These are phyloP conservation scores for Ophiostoma piceae DNA, from an alignment of 2,329 filamentous ascomycete species.

Conservation along the genomic window DNA sequence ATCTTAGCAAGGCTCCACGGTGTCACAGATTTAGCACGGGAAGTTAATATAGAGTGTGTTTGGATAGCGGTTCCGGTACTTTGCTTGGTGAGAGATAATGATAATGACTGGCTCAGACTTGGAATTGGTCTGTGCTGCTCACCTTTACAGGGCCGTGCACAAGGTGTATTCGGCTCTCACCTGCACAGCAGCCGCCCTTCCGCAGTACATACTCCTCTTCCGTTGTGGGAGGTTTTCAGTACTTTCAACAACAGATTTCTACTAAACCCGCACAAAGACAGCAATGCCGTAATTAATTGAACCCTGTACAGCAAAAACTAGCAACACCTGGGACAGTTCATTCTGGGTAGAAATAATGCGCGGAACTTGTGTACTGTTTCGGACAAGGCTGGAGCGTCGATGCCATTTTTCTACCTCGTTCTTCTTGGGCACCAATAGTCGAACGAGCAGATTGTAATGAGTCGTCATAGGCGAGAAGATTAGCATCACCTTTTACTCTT, in stretches of 20 bases:
- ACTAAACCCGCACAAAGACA: not conserved
- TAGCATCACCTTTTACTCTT: not conserved
- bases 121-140: not conserved
- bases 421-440: not conserved
- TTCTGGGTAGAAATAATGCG: not conserved
- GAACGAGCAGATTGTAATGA: not conserved
- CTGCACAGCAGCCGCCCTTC: not conserved
- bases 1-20: not conserved
- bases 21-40: not conserved
- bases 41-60: not conserved
- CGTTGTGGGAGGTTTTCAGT: not conserved
- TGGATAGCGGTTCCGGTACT: not conserved
- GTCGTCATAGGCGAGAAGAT: not conserved
- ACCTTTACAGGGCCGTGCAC: not conserved
- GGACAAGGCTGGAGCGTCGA: not conserved
- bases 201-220: not conserved
- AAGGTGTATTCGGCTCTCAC: slow-evolving; percentile 2
- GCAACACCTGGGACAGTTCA: not conserved
- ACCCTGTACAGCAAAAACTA: not conserved
- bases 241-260: not conserved
- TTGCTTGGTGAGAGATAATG: not conserved
- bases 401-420: not conserved
- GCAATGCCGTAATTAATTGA: not conserved
- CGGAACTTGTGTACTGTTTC: not conserved
- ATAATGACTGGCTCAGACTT: not conserved